These are phyloP conservation scores for Dacryopinax spathularia DNA, from an alignment of 768 basidiomycete genomes.

Conservation along the genomic window DNA sequence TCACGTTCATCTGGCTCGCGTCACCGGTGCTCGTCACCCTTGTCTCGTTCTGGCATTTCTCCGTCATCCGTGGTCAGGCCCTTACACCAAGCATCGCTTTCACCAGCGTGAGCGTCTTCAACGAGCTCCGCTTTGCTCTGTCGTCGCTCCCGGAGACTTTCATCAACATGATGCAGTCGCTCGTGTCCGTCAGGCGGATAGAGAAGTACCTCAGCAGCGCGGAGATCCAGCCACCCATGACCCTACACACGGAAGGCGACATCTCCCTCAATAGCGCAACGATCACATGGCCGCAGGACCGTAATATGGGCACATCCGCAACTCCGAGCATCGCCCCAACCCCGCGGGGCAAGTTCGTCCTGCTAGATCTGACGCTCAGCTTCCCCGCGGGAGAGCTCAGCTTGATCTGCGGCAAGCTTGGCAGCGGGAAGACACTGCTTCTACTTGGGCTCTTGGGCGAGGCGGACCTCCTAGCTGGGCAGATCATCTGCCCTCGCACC, in stretches of 20 bases:
- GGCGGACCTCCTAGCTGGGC: conserved; percentile 69
- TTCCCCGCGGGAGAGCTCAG: conserved; percentile 72
- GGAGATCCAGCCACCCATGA: conserved; percentile 58
- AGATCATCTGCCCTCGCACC: conserved; percentile 69
- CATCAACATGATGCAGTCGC: conserved; percentile 74
- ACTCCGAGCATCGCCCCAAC: conserved; percentile 36
- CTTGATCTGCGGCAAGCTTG: conserved; percentile 77
- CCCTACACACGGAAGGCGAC: conserved; percentile 36
- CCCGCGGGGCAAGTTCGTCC: conserved; percentile 57
- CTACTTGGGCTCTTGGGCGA: conserved; percentile 76
- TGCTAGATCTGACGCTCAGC: conserved; percentile 60
- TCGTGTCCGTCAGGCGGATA: conserved; percentile 78
- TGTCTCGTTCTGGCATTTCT: conserved; percentile 44
- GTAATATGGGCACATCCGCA: conserved; percentile 27
- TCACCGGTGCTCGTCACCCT: conserved; percentile 40
- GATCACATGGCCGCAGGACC: conserved; percentile 80
- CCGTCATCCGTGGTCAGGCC: conserved; percentile 50
- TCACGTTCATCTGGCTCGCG: conserved; percentile 42
- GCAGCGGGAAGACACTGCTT: conserved; percentile 62
- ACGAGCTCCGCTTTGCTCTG: conserved; percentile 75
- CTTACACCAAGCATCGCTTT: conserved; percentile 80
- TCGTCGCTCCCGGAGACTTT: conserved; percentile 82
- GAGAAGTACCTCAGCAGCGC: conserved; percentile 71
- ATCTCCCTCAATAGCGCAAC: conserved; percentile 75
- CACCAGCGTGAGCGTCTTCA: conserved; percentile 56